Evolutionary conservation across 139 green algal genomes (phyloP), one percentile per base, ranked within the genome.

Genomic region (Tetraselmis chui): DNA sequence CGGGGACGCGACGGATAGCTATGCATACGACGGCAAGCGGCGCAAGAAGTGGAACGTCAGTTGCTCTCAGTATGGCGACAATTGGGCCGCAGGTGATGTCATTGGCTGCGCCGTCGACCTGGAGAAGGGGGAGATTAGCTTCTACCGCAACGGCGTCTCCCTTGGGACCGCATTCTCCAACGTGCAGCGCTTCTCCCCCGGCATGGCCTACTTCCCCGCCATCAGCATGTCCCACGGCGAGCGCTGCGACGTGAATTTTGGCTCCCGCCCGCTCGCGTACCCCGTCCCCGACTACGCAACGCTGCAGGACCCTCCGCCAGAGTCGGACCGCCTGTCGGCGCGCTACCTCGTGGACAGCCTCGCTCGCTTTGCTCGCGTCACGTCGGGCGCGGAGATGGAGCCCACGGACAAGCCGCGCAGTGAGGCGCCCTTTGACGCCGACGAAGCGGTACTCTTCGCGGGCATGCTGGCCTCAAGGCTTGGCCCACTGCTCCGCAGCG

Each of bases 101-200:
- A 96, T 98, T 11, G 92, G 93, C 26, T 95, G 90, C 84, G 90
- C 83, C 75, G 82, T 98, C 1, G 95, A 98, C 89, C 59, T 98
- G 75, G 91, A 97, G 2, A 84, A 77, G 22, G 92, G 92, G 1
- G 87, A 91, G 83, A 87, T 97, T 30, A 89, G 83, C 1, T 98
- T 96, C 85, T 90, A 83, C 45, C 88, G 94, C 75, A 98, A 98
- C 79, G 95, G 95, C 23, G 75, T 81, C 0, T 75, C 81, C 30
- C 75, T 98, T 83, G 95, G 95, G 2, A 88, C 94, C 22, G 95
- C 95, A 1, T 98, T 94, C 83, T 29, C 29, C 27, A 76, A 83
- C 2, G 86, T 97, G 2, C 85, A 89, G 75, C 82, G 87, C 58
- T 59, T 77, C 24, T 31, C 79, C 76, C 58, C 77, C 0, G 86